Evolutionary conservation across 495 filamentous ascomycete genomes (phyloP).

Genomic region (Aspergillus hancockii): DNA sequence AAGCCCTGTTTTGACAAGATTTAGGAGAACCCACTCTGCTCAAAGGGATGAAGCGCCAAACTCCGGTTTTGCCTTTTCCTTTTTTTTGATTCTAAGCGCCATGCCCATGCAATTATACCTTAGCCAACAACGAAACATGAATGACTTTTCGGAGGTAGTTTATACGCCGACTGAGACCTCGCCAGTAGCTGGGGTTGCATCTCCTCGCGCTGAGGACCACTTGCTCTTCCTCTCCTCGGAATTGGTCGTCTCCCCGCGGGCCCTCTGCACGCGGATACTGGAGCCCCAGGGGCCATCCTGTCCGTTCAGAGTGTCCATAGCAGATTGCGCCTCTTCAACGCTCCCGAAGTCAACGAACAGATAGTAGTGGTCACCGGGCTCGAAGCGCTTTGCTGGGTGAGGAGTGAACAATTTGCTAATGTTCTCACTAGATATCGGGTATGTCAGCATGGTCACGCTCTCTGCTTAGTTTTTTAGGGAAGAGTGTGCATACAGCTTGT

Average conservation of each 20-base stretch:
- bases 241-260: slow-evolving; percentile 37
- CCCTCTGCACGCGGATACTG: slow-evolving; percentile 43
- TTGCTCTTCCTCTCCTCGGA: slow-evolving; percentile 26
- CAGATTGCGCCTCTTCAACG: slow-evolving; percentile 55
- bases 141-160: neutral
- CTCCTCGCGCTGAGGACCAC: slow-evolving; percentile 18
- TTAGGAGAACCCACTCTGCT: neutral
- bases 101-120: neutral
- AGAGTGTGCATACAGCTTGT: slow-evolving; percentile 44
- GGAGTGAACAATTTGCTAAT: slow-evolving; percentile 66
- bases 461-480: neutral
- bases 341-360: slow-evolving; percentile 66
- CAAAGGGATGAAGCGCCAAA: slow-evolving; percentile 1
- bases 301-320: slow-evolving; percentile 42
- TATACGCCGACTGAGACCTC: slow-evolving; percentile 20
- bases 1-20: neutral
- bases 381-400: slow-evolving; percentile 51
- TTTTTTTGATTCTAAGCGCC: neutral
- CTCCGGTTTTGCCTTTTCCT: slow-evolving; percentile 3
- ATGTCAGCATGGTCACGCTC: slow-evolving; percentile 5
- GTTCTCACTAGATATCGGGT: slow-evolving; percentile 37
- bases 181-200: slow-evolving; percentile 11
- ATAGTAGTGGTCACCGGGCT: slow-evolving; percentile 63
- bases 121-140: slow-evolving; percentile 2
- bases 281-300: slow-evolving; percentile 48